Evolutionary conservation across 179 eudicot genomes (phyloP), one percentile per base, ranked within the genome.

Genomic region (Camellia oleifera): DNA sequence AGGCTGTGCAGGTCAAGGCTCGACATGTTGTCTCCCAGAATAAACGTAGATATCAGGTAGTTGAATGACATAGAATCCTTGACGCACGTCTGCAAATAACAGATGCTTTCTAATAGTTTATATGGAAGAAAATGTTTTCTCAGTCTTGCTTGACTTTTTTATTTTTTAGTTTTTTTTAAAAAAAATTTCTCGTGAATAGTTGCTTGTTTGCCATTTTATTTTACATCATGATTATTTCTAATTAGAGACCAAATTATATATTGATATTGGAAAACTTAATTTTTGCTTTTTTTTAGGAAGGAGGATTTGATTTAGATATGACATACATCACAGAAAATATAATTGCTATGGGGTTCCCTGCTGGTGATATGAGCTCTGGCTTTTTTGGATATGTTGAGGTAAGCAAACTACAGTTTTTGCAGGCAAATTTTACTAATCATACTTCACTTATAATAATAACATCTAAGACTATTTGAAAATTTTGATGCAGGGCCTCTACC

Each of bases 271-370:
- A 32, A 40, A 32, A 26, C 46, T 80, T 56, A 72, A 40, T 76
- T 15, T 80, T 68, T 61, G 50, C 20, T 54, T 18, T 18, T 60
- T 74, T 72, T 13, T 87, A 95, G 98, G 98, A 95, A 88, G 98
- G 94, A 81, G 98, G 94, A 77, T 95, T 93, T 84, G 98, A 95
- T 90, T 86, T 95, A 81, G 99, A 95, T 85, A 81, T 95, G 95
- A 93, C 99, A 4, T 95, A 95, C 83, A 93, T 95, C 77, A 93
- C 98, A 1, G 98, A 95, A 90, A 95, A 93, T 82, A 93, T 93
- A 58, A 91, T 95, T 79, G 99, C 99, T 71, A 95, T 95, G 99
- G 99, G 98, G 78, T 95, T 95, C 77, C 99, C 99, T 42, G 99
- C 99, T 69, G 98, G 99, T 78, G 99, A 93, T 84, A 88, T 91